phyloP scores from a whole-genome alignment of 2,329 filamentous ascomycete genomes.

The Balansia obtecta region DNA sequence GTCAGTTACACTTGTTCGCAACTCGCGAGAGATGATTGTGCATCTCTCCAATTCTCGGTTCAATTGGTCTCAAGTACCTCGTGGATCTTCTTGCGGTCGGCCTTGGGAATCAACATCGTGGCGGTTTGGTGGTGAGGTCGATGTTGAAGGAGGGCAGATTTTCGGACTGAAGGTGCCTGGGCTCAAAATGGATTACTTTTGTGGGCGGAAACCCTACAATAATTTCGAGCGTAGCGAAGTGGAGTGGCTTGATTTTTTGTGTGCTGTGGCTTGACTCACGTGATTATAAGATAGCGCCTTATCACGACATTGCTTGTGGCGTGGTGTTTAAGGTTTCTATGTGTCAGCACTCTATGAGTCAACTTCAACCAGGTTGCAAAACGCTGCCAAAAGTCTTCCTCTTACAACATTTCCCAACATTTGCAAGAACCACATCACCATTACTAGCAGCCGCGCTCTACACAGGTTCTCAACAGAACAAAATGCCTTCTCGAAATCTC shows the following conservation, averaged over 20 bases:
- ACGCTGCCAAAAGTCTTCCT: neutral
- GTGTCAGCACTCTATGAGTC: neutral
- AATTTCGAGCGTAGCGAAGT: conserved; percentile 23
- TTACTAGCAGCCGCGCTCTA: too few relatives aligned
- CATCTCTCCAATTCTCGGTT: neutral
- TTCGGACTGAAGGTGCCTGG: conserved; percentile 21
- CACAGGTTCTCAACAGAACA: neutral
- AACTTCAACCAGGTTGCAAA: neutral
- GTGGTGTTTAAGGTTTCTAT: neutral
- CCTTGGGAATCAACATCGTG: conserved; percentile 98
- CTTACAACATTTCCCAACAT: neutral
- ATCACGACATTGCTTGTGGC: too few relatives aligned
- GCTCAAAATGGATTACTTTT: conserved; percentile 34
- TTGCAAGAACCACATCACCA: too few relatives aligned
- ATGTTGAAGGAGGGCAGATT: conserved; percentile 36
- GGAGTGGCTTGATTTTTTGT: conserved; percentile 17
- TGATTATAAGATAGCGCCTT: conserved; percentile 15
- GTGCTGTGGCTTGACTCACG: conserved; percentile 20
- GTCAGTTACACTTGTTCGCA: conserved; percentile 11
- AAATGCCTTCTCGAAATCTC: conserved; percentile 48
- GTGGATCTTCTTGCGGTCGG: conserved; percentile 99
- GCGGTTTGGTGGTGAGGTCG: conserved; percentile 36
- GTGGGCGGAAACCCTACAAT: conserved; percentile 31
- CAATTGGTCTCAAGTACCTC: conserved; percentile 34
- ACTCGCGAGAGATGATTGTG: neutral